phyloP scores from a whole-genome alignment of 2,329 filamentous ascomycete species.

The Ophiostoma novo-ulmi region DNA sequence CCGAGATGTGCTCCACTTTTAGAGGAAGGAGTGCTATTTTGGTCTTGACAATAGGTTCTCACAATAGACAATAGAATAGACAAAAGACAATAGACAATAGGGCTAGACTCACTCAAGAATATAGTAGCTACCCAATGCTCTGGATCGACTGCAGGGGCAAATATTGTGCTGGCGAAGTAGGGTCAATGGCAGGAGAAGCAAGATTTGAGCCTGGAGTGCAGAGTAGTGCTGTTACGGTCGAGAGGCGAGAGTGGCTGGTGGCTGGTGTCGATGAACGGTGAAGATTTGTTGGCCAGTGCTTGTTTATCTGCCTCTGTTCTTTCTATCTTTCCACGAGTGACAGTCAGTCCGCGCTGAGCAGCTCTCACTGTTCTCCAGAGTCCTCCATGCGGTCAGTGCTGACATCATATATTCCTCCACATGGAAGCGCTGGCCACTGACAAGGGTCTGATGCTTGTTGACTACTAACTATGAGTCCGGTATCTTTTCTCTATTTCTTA shows the following conservation, averaged over 20 bases:
- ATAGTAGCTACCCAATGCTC: not conserved
- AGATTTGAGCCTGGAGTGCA: not conserved
- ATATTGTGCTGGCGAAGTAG: not conserved
- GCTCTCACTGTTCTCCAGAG: not conserved
- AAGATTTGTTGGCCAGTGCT: not conserved
- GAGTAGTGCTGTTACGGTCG: not conserved
- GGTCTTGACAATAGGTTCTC: not conserved
- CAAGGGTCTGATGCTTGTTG: not conserved
- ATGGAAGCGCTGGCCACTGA: not conserved
- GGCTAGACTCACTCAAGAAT: not conserved
- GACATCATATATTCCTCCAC: conserved; percentile 5
- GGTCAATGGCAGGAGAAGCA: not conserved
- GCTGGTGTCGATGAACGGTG: not conserved
- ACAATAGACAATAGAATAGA: not conserved
- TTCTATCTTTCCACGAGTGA: not conserved
- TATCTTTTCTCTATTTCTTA: not conserved
- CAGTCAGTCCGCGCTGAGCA: not conserved
- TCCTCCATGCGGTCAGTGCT: not conserved
- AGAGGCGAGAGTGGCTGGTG: not conserved
- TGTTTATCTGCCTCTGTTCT: not conserved
- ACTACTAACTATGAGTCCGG: not conserved
- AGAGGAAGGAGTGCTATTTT: conserved; percentile 12
- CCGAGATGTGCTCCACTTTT: not conserved
- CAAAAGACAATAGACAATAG: not conserved
- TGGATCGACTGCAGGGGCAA: not conserved